A percentile compares a stretch with the other conserved stretches of the same genome.
Evolutionary conservation across 108 stramenopile species (phyloP).

Genomic region (Fragilariopsis cylindrus): DNA sequence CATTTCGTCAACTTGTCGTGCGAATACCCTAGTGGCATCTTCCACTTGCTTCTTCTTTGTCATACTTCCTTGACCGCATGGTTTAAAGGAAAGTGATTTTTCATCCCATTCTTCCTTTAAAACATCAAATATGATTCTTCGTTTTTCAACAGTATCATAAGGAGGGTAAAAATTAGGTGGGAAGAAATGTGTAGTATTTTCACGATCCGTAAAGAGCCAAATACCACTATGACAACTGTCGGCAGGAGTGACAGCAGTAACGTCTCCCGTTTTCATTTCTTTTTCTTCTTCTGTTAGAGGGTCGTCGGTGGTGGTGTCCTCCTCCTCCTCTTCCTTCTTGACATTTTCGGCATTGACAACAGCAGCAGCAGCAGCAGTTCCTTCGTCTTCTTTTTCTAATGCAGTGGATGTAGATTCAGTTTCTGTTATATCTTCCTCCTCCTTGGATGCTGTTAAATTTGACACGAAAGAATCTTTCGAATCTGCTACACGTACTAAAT

Average conservation of each 20-base stretch:
- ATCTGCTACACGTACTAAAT: neutral
- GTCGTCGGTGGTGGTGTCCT: neutral
- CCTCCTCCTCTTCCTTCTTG: neutral
- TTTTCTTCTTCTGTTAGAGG: neutral
- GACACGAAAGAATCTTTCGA: too few relatives aligned
- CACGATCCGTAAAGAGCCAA: constrained; percentile 79
- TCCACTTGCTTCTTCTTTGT: constrained; percentile 14
- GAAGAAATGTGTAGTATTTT: constrained; percentile 79
- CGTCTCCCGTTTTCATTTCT: neutral
- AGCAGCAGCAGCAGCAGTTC: too few relatives aligned
- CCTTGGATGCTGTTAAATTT: too few relatives aligned
- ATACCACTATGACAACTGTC: constrained; percentile 51
- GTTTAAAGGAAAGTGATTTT: constrained; percentile 70
- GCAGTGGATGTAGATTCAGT: too few relatives aligned
- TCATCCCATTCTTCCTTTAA: constrained; percentile 86
- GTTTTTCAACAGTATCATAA: constrained; percentile 79
- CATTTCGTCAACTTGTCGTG: neutral
- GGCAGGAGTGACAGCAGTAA: neutral
- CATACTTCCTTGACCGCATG: constrained; percentile 38
- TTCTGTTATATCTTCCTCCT: too few relatives aligned
- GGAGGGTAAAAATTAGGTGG: constrained; percentile 88
- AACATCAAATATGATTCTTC: constrained; percentile 71
- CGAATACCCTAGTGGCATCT: neutral
- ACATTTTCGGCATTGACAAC: too few relatives aligned
- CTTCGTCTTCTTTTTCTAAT: too few relatives aligned